Evolutionary conservation across 2,329 filamentous ascomycete species (phyloP), one percentile per base, ranked within the genome.

Genomic region (Paramyrothecium roridum): DNA sequence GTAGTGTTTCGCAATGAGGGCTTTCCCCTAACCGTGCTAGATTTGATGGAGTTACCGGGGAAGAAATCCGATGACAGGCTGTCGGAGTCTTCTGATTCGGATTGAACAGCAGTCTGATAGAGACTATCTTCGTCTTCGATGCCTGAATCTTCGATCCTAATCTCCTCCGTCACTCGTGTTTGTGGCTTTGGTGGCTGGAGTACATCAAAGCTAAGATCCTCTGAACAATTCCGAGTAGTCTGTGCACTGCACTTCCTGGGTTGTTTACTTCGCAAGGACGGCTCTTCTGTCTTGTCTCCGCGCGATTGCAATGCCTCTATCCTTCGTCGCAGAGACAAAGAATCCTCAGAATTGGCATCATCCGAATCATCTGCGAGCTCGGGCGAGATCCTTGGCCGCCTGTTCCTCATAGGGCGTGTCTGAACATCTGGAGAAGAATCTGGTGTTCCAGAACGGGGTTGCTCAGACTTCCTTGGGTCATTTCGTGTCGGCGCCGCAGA

Each of bases 71-170:
- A 63, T 2, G 30, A 50, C 26, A 57, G 61, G 20, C 46, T 46
- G 10, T 58, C 52, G n/a, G 48, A 43, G 10, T 53, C 59, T 3
- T 63, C 65, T 3, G 57, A 59, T 37, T 59, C 52, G 2, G 65
- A 55, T 45, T 63, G 60, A 11, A 61, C 61, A 10, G 55, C 55
- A 17, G 66, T 68, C 37, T 62, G 59, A 33, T 64, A 68, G 10
- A 62, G 17, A 50, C 62, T 67, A 20, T 57, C 52, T 10, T 66
- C 63, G 7, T 69, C 60, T 2, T 57, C 58, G 26, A 30, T 30
- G 30, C 52, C 53, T 8, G 46, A 53, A 43, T 61, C 40, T 21
- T 57, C 21, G n/a, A 52, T 22, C 19, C 45, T 52, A 16, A 49
- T 51, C 3, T 58, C 58, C 11, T 58, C 52, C 22, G 60, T 59